phyloP scores from a whole-genome alignment of 2,329 filamentous ascomycete genomes.

The Fusarium denticulatum region DNA sequence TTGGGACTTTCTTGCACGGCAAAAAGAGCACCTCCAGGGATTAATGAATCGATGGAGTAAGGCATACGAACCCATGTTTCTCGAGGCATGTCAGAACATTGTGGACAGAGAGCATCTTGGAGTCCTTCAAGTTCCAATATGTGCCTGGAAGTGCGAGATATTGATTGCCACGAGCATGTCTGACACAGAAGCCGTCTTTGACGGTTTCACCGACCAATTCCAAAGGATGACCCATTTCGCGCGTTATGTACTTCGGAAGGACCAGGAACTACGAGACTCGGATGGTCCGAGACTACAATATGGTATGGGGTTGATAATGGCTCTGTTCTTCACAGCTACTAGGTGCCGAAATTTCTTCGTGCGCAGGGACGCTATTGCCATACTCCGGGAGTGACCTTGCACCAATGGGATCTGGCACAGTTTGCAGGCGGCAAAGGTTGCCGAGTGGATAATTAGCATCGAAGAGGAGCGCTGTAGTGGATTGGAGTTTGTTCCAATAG shows the following conservation, averaged over 20 bases:
- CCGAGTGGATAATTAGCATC: neutral
- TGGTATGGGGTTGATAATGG: neutral
- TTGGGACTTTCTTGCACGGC: neutral
- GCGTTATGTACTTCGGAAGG: neutral
- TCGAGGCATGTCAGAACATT: neutral
- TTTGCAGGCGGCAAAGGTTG: neutral
- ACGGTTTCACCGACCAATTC: neutral
- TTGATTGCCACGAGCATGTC: neutral
- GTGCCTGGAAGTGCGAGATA: neutral
- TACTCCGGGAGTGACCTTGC: neutral
- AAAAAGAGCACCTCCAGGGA: accelerated
- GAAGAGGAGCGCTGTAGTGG: neutral
- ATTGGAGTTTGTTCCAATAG: neutral
- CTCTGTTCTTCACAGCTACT: neutral
- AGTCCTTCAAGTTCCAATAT: neutral
- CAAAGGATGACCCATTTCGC: neutral
- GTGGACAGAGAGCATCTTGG: neutral
- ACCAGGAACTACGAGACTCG: neutral
- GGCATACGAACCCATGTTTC: neutral
- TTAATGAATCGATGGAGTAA: neutral
- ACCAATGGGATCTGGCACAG: neutral
- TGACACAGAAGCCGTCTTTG: neutral
- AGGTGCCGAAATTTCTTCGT: neutral
- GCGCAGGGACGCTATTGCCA: neutral
- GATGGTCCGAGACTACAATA: neutral